Base-by-base conservation (phyloP, 1,139 yeast genomes). In the Kluyveromyces sp. region DNA sequence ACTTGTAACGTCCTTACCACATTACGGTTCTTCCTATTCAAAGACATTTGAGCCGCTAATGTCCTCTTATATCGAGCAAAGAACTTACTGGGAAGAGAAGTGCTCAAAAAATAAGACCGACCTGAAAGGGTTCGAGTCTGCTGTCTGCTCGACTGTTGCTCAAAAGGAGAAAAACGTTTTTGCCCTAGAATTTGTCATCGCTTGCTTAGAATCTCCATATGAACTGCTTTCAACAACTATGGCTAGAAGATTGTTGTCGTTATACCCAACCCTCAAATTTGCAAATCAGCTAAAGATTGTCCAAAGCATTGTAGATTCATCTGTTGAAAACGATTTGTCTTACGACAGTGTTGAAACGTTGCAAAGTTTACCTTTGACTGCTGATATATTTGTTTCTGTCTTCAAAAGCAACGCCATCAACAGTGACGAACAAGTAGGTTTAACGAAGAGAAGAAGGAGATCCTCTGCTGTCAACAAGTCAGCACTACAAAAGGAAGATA, bases 381-480 rank as follows among this genome's bases (percentile, higher is more conserved):
- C 71, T 41, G 74, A 69, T 11, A 58, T 75, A 39, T 67, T 77
- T 53, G 69, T 73, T 22, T 66, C 71, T 3, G 63, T 77, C 9
- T 66, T 80, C 47, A 58, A 66, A 18, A 70, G 71, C 42, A 77
- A 77, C 41, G 81, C 76, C 57, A 65, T 69, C 38, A 64, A 61
- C 40, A 52, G 64, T 17, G 68, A 66, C 36, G 55, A 70, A 62
- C 63, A 56, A 11, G 57, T 57, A n/a, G 56, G 63, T 26, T 64
- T 63, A 47, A 78, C 83, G 17, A 83, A 83, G 61, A 74, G 87
- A 62, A 80, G 96, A 67, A 56, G 66, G 49, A 70, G 86, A 57
- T 84, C 95, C 4, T 82, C 89, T 3, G 76, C 82, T 41, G 76
- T 84, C 9, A 77, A 89, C 7, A 82, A 77, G 60, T 83, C 79